phyloP scores from a whole-genome alignment of 208 protist species.

The Leishmania tarentolae region DNA sequence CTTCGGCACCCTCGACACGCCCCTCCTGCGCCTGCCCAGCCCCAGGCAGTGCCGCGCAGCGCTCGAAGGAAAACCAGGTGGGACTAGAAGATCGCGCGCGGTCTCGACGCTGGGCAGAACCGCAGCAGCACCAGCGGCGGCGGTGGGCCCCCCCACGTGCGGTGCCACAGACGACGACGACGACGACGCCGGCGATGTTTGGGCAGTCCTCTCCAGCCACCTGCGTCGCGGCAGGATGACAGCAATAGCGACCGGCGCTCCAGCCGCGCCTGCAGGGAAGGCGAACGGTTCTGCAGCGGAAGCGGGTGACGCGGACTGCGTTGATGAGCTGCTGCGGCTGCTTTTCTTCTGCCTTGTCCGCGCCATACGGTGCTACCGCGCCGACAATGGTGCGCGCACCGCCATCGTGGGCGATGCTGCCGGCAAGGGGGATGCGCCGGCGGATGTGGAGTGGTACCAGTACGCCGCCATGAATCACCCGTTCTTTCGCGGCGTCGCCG shows the following conservation, averaged over 20 bases:
- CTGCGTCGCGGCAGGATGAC: slow-evolving; percentile 11
- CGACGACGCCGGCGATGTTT: neutral
- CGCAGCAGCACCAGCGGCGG: too few relatives aligned
- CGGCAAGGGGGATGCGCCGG: neutral
- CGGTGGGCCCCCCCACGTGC: neutral
- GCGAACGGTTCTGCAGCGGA: slow-evolving; percentile 20
- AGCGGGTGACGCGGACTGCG: slow-evolving; percentile 20
- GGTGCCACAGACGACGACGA: neutral
- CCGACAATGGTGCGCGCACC: neutral
- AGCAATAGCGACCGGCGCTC: neutral
- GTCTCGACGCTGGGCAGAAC: neutral
- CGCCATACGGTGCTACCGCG: slow-evolving; percentile 6
- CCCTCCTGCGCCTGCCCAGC: slow-evolving; percentile 33
- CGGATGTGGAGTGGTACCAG: neutral
- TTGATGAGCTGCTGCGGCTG: slow-evolving; percentile 27
- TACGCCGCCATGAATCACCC: slow-evolving; percentile 40
- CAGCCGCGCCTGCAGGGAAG: slow-evolving; percentile 1
- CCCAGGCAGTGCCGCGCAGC: neutral
- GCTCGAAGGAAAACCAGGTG: neutral
- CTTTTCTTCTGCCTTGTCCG: slow-evolving; percentile 12
- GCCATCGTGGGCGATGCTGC: neutral
- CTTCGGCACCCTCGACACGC: slow-evolving; percentile 30
- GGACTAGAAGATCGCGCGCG: neutral
- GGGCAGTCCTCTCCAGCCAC: slow-evolving; percentile 11
- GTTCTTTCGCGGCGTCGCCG: slow-evolving; percentile 55